These are phyloP conservation scores for Sporothrix protearum DNA, from an alignment of 2,329 filamentous ascomycete genomes.

Conservation along the genomic window DNA sequence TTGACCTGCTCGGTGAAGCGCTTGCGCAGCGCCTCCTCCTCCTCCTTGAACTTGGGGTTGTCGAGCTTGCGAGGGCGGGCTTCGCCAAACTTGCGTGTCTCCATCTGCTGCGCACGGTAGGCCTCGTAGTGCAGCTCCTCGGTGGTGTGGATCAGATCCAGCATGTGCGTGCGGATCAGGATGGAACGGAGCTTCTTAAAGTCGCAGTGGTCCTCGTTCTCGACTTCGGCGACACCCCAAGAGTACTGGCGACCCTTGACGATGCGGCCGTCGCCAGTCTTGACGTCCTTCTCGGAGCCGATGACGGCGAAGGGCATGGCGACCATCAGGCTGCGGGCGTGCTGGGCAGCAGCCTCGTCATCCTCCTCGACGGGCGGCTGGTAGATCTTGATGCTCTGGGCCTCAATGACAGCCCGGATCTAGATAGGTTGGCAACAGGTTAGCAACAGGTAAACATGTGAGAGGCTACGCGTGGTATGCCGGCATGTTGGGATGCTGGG, in stretches of 20 bases:
- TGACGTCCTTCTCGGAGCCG: slow-evolving; percentile 98
- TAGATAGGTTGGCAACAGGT: slow-evolving; percentile 38
- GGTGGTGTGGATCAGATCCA: slow-evolving; percentile 98
- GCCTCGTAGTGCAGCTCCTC: slow-evolving; percentile 99
- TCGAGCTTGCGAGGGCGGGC: slow-evolving; percentile 95
- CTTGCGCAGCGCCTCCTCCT: slow-evolving; percentile 97
- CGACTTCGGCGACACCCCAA: slow-evolving; percentile 98
- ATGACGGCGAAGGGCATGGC: slow-evolving; percentile 99
- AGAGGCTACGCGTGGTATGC: too few relatives aligned
- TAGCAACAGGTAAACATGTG: background rate
- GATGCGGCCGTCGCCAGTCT: slow-evolving; percentile 90
- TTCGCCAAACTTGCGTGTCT: slow-evolving; percentile 98
- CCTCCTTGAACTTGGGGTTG: slow-evolving; percentile 99
- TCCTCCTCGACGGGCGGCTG: slow-evolving; percentile 97
- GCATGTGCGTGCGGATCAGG: slow-evolving; percentile 98
- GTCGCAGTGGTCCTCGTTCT: slow-evolving; percentile 99
- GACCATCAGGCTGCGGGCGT: slow-evolving; percentile 88
- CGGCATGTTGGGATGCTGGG: too few relatives aligned
- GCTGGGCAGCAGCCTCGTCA: slow-evolving; percentile 91
- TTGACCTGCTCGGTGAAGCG: slow-evolving; percentile 99
- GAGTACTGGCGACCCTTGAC: slow-evolving; percentile 99
- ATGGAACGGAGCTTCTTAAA: slow-evolving; percentile 99
- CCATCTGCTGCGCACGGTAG: slow-evolving; percentile 99
- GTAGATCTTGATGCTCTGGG: slow-evolving; percentile 99
- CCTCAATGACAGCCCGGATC: slow-evolving; percentile 94